phyloP scores from a whole-genome alignment of 495 filamentous ascomycete genomes.

The Cladorrhinum samala region DNA sequence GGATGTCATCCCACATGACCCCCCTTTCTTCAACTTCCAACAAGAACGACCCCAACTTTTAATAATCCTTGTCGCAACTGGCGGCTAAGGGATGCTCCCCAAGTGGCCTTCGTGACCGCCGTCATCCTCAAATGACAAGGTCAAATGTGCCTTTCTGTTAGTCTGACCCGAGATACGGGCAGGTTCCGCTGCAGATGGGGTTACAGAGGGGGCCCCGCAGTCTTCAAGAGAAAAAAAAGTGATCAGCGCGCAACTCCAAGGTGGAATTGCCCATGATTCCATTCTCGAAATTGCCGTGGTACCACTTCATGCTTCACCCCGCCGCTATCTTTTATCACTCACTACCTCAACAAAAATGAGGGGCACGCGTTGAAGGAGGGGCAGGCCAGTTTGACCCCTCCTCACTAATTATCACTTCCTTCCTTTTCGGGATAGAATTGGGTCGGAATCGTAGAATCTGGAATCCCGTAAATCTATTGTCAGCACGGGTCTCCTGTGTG shows the following conservation, averaged over 20 bases:
- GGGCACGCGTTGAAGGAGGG: slow-evolving; percentile 8
- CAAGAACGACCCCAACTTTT: not conserved
- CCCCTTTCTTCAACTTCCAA: not conserved
- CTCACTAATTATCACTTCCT: not conserved
- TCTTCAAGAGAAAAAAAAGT: too few relatives aligned
- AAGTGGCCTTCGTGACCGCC: not conserved
- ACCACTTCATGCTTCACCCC: not conserved
- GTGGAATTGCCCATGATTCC: not conserved
- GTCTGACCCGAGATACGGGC: not conserved
- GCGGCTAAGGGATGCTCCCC: not conserved
- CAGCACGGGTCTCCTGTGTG: too few relatives aligned
- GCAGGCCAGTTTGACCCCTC: slow-evolving; percentile 5
- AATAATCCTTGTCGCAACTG: not conserved
- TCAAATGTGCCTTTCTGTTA: too few relatives aligned
- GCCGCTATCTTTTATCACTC: slow-evolving; percentile 25
- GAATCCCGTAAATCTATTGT: not conserved
- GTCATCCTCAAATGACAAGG: not conserved
- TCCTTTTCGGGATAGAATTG: not conserved
- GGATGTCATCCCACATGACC: not conserved
- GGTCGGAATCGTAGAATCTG: not conserved
- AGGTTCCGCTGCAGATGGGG: not conserved
- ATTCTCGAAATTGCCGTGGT: slow-evolving; percentile 1
- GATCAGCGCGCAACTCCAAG: too few relatives aligned
- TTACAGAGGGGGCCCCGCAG: not conserved
- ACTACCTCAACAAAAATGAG: slow-evolving; percentile 11